Percentiles rank a stretch among this genome's conserved stretches.
Evolutionary conservation across 1,284 basidiomycete species (phyloP).

Genomic region (Fistulina hepatica): DNA sequence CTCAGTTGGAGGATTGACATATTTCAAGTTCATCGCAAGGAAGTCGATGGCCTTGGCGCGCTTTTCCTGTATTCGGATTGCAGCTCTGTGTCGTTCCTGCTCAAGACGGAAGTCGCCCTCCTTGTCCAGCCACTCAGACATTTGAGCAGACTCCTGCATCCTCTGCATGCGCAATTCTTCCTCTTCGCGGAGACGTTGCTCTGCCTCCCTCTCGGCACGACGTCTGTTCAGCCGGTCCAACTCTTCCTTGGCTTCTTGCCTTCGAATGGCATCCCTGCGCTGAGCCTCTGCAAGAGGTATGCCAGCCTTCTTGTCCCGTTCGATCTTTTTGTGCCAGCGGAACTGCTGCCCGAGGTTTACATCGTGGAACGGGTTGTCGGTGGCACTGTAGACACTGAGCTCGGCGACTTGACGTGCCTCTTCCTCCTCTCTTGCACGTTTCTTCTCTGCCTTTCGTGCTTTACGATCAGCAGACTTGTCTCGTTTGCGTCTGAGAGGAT

Average conservation of each 20-base stretch:
- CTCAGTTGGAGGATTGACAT: constrained; percentile 59
- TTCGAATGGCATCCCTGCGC: constrained; percentile 67
- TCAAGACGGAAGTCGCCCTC: constrained; percentile 97
- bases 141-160: constrained; percentile 87
- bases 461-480: constrained; percentile 70
- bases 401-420: constrained; percentile 81
- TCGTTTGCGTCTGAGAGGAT: constrained; percentile 52
- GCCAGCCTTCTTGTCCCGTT: constrained; percentile 89
- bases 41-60: constrained; percentile 95
- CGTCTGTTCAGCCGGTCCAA: constrained; percentile 84
- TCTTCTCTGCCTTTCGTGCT: constrained; percentile 74
- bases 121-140: constrained; percentile 96
- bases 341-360: constrained; percentile 92
- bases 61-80: constrained; percentile 91
- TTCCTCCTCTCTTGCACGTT: constrained; percentile 73
- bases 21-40: constrained; percentile 85
- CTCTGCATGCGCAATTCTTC: constrained; percentile 85
- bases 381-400: constrained; percentile 86
- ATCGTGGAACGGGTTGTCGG: constrained; percentile 96
- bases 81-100: constrained; percentile 83
- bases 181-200: constrained; percentile 80
- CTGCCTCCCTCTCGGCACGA: constrained; percentile 86
- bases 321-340: constrained; percentile 96
- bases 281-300: constrained; percentile 74
- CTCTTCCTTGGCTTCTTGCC: constrained; percentile 91